Base-by-base conservation (phyloP, 176 grass and related monocot genomes). In the Bonia amplexicaulis region DNA sequence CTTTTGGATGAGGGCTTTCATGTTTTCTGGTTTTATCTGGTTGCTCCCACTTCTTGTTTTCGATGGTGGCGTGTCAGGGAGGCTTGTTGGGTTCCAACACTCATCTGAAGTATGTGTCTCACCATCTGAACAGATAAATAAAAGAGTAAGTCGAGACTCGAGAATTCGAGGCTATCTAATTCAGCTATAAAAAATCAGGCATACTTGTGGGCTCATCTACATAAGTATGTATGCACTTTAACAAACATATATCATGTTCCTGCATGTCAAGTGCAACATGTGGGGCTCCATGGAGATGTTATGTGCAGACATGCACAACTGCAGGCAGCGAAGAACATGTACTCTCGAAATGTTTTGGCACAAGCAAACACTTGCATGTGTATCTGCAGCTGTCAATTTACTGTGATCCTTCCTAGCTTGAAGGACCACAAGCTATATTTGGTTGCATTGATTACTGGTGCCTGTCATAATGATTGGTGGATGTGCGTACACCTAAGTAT, bases 1-100 rank as follows among this genome's bases (percentile, higher is more conserved):
- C 80, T 91, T 89, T 77, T 91, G 88, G 33, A 87, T 85, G 49
- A 90, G 83, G 71, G 83, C 82, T 80, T 82, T 89, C 41, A 91
- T 78, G 48, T 82, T 80, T 87, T 91, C 83, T 29, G 74, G 63
- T 74, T 89, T 85, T 79, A 87, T 96, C 51, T 83, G 69, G 51
- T 62, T 80, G 17, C 26, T 48, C 51, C 88, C 71, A 12, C 33
- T 62, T 40, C 66, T 81, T 66, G 53, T 71, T 25, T 90, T 83
- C 13, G 62, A 80, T 23, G 85, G 78, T 66, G 87, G 84, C 10
- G 83, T 85, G 42, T 87, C 87, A 66, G 81, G 87, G 55, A 89
- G 85, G 70, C 89, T 89, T 41, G 29, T 66, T 67, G 67, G 62
- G 59, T 86, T 91, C 83, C 83, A 91, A 22, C 55, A 87, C 49